Conservation (phyloP, 257 asterid genomes). For the Lithospermum erythrorhizon region DNA sequence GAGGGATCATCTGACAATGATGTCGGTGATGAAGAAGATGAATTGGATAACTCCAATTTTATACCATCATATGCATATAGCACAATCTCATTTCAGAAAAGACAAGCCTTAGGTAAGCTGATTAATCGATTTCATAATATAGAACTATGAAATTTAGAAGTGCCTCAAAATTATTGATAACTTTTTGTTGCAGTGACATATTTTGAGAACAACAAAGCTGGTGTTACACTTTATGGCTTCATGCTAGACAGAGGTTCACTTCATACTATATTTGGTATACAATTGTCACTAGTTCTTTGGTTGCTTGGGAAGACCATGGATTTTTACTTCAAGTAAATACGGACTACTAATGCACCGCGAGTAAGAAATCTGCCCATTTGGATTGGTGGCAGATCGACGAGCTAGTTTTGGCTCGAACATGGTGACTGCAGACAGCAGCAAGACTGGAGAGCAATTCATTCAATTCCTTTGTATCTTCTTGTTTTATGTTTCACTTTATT, state of each 20-base stretch:
- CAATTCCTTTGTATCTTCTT: no score
- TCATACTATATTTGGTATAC: slow-evolving; percentile 76
- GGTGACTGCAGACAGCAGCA: background rate
- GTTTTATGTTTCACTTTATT: no score
- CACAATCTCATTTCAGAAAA: slow-evolving; percentile 82
- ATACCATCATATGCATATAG: slow-evolving; percentile 47
- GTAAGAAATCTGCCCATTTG: background rate
- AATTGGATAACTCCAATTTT: slow-evolving; percentile 56
- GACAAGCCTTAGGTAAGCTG: slow-evolving; percentile 76
- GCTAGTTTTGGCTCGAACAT: background rate
- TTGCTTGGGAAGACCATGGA: slow-evolving; percentile 84
- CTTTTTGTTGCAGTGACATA: slow-evolving; percentile 45
- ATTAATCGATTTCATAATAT: background rate
- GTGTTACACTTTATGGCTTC: slow-evolving; percentile 82
- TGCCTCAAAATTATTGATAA: background rate
- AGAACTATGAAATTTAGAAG: background rate
- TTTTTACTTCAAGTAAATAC: slow-evolving; percentile 15
- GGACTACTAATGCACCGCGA: background rate
- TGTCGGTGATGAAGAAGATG: slow-evolving; percentile 94
- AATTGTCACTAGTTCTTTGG: slow-evolving; percentile 79
- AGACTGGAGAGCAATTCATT: background rate
- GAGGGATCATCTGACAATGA: slow-evolving; percentile 57
- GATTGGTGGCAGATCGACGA: background rate
- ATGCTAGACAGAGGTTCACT: slow-evolving; percentile 75
- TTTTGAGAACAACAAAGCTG: slow-evolving; percentile 84